These are phyloP conservation scores for Hanseniaspora valbyensis DNA, from an alignment of 805 yeast genomes.

Conservation along the genomic window DNA sequence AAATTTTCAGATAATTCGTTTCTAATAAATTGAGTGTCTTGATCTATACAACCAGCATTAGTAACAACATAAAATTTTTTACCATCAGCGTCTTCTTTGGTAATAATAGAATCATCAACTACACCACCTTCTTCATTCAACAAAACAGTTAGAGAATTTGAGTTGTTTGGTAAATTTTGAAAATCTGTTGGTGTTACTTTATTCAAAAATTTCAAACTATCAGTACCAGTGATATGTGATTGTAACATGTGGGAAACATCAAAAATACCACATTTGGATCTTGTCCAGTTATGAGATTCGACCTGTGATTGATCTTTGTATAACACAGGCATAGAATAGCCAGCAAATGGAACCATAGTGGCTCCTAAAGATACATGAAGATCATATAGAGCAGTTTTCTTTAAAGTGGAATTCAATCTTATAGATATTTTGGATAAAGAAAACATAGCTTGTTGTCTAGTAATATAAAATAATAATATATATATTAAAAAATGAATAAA, in stretches of 20 bases:
- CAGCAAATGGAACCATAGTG: constrained; percentile 91
- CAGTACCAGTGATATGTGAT: constrained; percentile 63
- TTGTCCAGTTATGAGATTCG: constrained; percentile 91
- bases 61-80: constrained; percentile 69
- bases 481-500: no score
- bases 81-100: constrained; percentile 50
- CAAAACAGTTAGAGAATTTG: constrained; percentile 67
- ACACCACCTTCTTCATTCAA: constrained; percentile 70
- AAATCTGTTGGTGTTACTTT: constrained; percentile 83
- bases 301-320: constrained; percentile 78
- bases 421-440: constrained; percentile 15
- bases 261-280: constrained; percentile 76
- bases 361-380: constrained; percentile 71
- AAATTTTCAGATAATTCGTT: constrained; percentile 36
- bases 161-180: constrained; percentile 40
- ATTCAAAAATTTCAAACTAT: constrained; percentile 57
- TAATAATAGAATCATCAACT: constrained; percentile 86
- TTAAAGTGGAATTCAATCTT: constrained; percentile 31
- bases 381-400: constrained; percentile 71
- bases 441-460: no score
- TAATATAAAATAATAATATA: no score
- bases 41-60: constrained; percentile 87
- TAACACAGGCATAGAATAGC: constrained; percentile 89
- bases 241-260: constrained; percentile 98
- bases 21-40: constrained; percentile 58